phyloP scores from a whole-genome alignment of 805 yeast species.

The Schwanniomyces vanrijiae region DNA sequence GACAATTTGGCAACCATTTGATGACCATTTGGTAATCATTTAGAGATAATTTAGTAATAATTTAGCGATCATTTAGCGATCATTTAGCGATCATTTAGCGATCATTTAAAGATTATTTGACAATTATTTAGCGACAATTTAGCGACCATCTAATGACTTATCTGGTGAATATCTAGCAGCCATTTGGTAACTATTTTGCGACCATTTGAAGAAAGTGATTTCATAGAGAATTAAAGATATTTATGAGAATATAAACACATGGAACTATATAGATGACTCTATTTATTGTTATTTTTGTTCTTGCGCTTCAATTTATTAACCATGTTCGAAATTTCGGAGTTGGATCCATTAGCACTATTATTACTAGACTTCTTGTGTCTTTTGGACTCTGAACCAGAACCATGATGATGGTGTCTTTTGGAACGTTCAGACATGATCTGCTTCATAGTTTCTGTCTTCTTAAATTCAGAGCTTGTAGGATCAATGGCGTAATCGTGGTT shows the following conservation, averaged over 20 bases:
- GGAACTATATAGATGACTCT: neutral
- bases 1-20: too few relatives aligned
- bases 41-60: too few relatives aligned
- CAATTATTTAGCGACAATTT: too few relatives aligned
- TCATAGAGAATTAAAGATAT: neutral
- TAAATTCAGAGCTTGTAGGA: constrained; percentile 88
- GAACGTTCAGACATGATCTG: constrained; percentile 74
- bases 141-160: too few relatives aligned
- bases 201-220: too few relatives aligned
- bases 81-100: too few relatives aligned
- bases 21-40: too few relatives aligned
- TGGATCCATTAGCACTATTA: constrained; percentile 4
- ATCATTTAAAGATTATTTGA: too few relatives aligned
- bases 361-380: constrained; percentile 7
- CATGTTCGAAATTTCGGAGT: constrained; percentile 25
- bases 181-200: too few relatives aligned
- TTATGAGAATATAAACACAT: neutral
- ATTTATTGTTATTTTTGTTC: constrained; percentile 16
- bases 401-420: constrained; percentile 37
- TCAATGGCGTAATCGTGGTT: constrained; percentile 92
- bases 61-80: too few relatives aligned
- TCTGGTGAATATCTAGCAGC: too few relatives aligned
- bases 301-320: constrained; percentile 54
- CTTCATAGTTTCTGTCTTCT: constrained; percentile 84
- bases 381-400: constrained; percentile 7